phyloP scores from a whole-genome alignment of 176 grass and related monocot species.

The Hyparrhenia diplandra region DNA sequence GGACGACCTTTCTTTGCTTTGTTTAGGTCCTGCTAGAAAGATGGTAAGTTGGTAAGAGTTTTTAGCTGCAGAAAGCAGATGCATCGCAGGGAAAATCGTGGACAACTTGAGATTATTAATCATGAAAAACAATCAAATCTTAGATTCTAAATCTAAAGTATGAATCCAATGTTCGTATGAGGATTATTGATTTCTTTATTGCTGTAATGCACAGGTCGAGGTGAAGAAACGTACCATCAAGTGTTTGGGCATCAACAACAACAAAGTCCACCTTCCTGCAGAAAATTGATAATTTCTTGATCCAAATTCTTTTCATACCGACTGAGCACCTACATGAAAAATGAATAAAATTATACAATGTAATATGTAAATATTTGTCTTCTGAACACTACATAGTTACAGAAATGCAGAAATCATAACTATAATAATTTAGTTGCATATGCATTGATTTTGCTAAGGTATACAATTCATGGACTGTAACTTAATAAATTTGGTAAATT shows the following conservation, averaged over 20 bases:
- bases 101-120: constrained; percentile 16
- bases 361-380: neutral
- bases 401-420: constrained; percentile 7
- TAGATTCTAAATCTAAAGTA: constrained; percentile 6
- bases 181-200: constrained; percentile 7
- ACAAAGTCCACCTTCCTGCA: constrained; percentile 72
- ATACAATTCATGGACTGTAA: neutral
- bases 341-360: constrained; percentile 9
- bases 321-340: constrained; percentile 54
- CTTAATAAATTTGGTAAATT: neutral
- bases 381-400: constrained; percentile 8
- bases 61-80: constrained; percentile 24
- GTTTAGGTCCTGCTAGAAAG: constrained; percentile 55
- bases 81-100: neutral
- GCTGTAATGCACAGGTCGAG: constrained; percentile 17
- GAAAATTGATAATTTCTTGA: constrained; percentile 83
- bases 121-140: neutral
- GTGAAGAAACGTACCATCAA: constrained; percentile 67
- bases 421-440: constrained; percentile 2
- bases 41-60: constrained; percentile 12
- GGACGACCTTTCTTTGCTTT: constrained; percentile 68
- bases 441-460: neutral
- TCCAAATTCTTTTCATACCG: constrained; percentile 86
- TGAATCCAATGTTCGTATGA: constrained; percentile 20
- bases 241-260: constrained; percentile 95